Percentiles rank a stretch among this genome's conserved stretches.
Evolutionary conservation across 768 basidiomycete species (phyloP).

Genomic region (Tricholoma terreum): DNA sequence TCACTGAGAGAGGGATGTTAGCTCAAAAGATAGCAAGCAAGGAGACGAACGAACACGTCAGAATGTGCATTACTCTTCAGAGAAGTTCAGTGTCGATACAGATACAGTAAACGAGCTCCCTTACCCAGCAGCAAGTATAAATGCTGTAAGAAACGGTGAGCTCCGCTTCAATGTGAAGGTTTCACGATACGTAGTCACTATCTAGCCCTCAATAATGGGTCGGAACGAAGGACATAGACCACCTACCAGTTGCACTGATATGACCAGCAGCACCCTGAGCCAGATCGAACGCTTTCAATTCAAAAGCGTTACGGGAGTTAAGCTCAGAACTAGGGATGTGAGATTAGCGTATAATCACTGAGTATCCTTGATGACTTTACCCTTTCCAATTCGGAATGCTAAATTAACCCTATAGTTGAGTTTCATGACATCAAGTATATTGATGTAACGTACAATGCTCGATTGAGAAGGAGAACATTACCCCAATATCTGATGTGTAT

Average conservation of each 20-base stretch:
- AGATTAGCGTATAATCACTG: constrained; percentile 1
- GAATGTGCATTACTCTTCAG: constrained; percentile 73
- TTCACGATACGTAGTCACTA: constrained; percentile 60
- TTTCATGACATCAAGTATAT: not conserved
- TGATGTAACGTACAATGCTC: constrained; percentile 65
- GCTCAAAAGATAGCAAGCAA: constrained; percentile 11
- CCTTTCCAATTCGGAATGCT: constrained; percentile 75
- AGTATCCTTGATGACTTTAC: constrained; percentile 33
- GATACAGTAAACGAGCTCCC: constrained; percentile 22
- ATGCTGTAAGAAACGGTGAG: constrained; percentile 67
- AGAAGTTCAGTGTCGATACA: constrained; percentile 8
- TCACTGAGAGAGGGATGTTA: constrained; percentile 43
- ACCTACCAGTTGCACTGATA: constrained; percentile 60
- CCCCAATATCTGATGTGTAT: constrained; percentile 78
- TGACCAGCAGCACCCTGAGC: constrained; percentile 73
- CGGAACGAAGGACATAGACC: not conserved
- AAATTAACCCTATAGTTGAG: not conserved
- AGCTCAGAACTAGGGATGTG: constrained; percentile 37
- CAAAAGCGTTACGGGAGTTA: constrained; percentile 45
- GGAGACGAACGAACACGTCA: constrained; percentile 46
- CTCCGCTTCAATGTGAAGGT: constrained; percentile 57
- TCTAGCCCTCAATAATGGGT: not conserved
- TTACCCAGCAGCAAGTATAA: constrained; percentile 70
- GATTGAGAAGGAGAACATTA: constrained; percentile 67
- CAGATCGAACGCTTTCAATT: constrained; percentile 69